phyloP scores from a whole-genome alignment of 1,284 basidiomycete genomes.

The Rhodotorula sp. region DNA sequence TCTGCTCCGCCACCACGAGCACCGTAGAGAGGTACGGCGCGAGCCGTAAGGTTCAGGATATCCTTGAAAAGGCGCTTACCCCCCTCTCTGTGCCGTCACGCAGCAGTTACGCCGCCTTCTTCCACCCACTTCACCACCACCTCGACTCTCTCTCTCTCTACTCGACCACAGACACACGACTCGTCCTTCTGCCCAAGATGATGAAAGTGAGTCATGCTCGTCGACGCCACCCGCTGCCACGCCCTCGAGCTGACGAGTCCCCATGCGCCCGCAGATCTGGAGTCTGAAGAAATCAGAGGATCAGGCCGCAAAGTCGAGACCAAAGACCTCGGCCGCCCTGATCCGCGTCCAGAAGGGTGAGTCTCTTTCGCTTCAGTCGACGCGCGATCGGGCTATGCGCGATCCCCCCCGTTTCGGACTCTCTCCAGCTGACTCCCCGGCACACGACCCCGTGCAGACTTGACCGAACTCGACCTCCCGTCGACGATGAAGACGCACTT shows the following conservation, averaged over 20 bases:
- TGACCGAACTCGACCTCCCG: slow-evolving; percentile 95
- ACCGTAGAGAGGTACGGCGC: too few relatives aligned
- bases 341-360: slow-evolving; percentile 97
- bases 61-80: too few relatives aligned
- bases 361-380: slow-evolving; percentile 28
- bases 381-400: background rate
- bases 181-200: slow-evolving; percentile 21
- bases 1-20: too few relatives aligned
- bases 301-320: slow-evolving; percentile 89
- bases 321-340: slow-evolving; percentile 95
- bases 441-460: slow-evolving; percentile 59
- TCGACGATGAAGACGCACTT: slow-evolving; percentile 94
- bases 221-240: background rate
- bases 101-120: too few relatives aligned
- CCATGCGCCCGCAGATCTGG: slow-evolving; percentile 69
- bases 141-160: background rate
- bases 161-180: background rate
- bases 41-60: too few relatives aligned
- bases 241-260: too few relatives aligned
- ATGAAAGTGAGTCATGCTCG: slow-evolving; percentile 20
- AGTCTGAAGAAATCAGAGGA: slow-evolving; percentile 97
- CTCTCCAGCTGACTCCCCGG: background rate
- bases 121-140: too few relatives aligned
- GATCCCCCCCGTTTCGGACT: too few relatives aligned
- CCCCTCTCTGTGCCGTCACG: too few relatives aligned